Percentiles rank a stretch among this genome's conserved stretches.
phyloP scores from a whole-genome alignment of 306 rosid species.

The Malus orientalis region DNA sequence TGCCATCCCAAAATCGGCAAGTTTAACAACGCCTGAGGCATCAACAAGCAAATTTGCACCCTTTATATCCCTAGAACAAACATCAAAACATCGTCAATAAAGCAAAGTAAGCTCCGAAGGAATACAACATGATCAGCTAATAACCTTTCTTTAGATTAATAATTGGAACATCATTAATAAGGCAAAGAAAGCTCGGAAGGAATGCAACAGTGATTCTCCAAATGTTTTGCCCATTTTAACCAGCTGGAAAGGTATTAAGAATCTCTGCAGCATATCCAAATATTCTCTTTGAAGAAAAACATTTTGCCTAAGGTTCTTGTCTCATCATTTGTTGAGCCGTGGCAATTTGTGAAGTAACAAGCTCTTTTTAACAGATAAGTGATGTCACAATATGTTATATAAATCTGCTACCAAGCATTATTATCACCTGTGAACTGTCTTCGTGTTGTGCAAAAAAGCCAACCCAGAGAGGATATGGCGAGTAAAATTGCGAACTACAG shows the following conservation, averaged over 20 bases:
- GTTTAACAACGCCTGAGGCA: constrained; percentile 75
- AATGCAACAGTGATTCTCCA: not conserved
- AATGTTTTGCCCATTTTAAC: not conserved
- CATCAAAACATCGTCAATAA: not conserved
- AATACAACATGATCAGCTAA: constrained; percentile 31
- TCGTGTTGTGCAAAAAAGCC: constrained; percentile 66
- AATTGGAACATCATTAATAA: not conserved
- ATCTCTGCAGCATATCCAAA: not conserved
- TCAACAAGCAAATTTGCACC: constrained; percentile 95
- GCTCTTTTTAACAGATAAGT: not conserved
- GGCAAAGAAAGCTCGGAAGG: not conserved
- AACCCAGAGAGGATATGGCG: constrained; percentile 77
- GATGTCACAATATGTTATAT: not conserved
- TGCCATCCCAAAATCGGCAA: constrained; percentile 96
- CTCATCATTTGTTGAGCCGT: not conserved
- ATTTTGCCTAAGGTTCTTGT: not conserved
- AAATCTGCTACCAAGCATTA: not conserved
- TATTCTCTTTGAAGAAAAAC: not conserved
- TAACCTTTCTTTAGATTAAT: constrained; percentile 77
- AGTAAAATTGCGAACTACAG: constrained; percentile 78
- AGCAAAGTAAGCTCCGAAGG: not conserved
- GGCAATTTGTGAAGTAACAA: not conserved
- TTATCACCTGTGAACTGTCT: constrained; percentile 78
- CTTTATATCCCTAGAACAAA: constrained; percentile 72
- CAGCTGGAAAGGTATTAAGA: not conserved